Evolutionary conservation across 2,329 filamentous ascomycete genomes (phyloP).

Genomic region (Alternaria arbusti): DNA sequence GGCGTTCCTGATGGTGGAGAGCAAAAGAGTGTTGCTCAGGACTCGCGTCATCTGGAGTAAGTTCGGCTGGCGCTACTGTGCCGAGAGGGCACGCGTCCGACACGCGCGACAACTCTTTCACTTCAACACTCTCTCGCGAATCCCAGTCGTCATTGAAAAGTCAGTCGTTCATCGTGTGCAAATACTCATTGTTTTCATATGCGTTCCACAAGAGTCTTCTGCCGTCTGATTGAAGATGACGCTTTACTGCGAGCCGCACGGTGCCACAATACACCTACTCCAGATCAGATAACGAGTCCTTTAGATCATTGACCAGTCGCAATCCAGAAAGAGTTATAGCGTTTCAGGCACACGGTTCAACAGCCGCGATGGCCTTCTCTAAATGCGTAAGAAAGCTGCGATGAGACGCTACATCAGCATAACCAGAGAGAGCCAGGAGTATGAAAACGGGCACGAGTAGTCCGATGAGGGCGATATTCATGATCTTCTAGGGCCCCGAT

Average conservation of each 20-base stretch:
- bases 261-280: not conserved
- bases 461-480: not conserved
- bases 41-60: not conserved
- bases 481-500: not conserved
- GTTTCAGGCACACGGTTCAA: not conserved
- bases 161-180: not conserved
- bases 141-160: not conserved
- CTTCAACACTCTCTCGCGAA: not conserved
- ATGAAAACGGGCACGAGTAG: not conserved
- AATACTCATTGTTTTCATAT: not conserved
- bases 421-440: not conserved
- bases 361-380: not conserved
- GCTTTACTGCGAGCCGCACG: not conserved
- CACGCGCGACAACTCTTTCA: not conserved
- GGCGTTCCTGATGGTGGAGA: not conserved
- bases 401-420: not conserved
- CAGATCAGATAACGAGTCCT: too few species aligned
- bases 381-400: not conserved
- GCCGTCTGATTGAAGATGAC: too few species aligned
- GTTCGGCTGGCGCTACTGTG: not conserved
- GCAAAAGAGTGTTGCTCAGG: not conserved
- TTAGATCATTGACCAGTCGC: not conserved
- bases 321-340: not conserved
- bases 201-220: not conserved
- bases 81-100: not conserved